phyloP scores from a whole-genome alignment of 176 grass and related monocot genomes.

The Oryza glumipatula region DNA sequence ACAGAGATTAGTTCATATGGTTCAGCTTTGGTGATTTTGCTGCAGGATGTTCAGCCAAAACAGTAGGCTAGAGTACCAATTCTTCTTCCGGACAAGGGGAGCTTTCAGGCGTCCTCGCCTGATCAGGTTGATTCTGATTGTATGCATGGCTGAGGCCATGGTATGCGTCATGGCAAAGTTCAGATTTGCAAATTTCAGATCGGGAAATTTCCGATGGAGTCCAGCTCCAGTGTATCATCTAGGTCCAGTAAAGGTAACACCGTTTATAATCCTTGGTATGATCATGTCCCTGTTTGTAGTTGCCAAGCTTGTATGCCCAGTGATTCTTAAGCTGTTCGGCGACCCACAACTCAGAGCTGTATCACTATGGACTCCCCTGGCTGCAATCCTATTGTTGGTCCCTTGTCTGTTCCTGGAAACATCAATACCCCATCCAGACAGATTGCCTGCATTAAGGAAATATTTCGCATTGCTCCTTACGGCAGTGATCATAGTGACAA shows the following conservation, averaged over 20 bases:
- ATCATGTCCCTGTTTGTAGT: not conserved
- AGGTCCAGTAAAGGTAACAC: not conserved
- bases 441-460: not conserved
- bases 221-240: not conserved
- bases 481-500: not conserved
- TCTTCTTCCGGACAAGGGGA: conserved; percentile 5
- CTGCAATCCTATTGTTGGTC: not conserved
- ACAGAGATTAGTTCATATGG: too few relatives aligned
- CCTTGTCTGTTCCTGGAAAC: not conserved
- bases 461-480: not conserved
- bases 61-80: conserved; percentile 8
- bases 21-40: not conserved
- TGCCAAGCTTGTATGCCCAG: not conserved
- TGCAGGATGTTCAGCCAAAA: conserved; percentile 7
- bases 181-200: too few relatives aligned
- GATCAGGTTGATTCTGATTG: not conserved
- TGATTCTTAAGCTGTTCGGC: not conserved
- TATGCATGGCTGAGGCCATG: not conserved
- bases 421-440: not conserved
- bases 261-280: not conserved
- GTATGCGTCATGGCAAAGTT: not conserved
- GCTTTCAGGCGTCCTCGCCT: not conserved
- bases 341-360: not conserved
- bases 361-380: conserved; percentile 13
- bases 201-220: not conserved